phyloP scores from a whole-genome alignment of 192 early-diverging fungal genomes.

The Coemansia sp. region DNA sequence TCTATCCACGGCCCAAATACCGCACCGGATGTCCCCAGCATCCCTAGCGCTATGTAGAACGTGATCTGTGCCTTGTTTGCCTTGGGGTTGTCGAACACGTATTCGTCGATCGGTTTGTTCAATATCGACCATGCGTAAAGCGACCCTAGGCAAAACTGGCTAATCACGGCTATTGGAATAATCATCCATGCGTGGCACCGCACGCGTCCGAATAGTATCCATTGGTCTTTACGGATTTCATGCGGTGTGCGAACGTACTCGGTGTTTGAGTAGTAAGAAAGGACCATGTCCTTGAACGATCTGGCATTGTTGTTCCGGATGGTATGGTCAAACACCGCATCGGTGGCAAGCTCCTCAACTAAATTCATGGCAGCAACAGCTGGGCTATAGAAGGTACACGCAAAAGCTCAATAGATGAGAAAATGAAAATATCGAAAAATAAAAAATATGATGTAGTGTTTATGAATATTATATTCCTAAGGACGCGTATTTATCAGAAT shows the following conservation, averaged over 20 bases:
- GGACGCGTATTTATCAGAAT: too few relatives aligned
- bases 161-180: conserved; percentile 67
- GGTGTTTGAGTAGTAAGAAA: conserved; percentile 56
- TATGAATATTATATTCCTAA: too few relatives aligned
- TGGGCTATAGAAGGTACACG: background rate
- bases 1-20: conserved; percentile 81
- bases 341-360: conserved; percentile 42
- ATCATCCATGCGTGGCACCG: conserved; percentile 68
- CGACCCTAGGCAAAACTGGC: conserved; percentile 71
- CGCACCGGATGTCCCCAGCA: conserved; percentile 71
- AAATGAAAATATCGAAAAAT: too few relatives aligned
- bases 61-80: conserved; percentile 61
- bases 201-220: conserved; percentile 46
- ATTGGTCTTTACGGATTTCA: conserved; percentile 61
- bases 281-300: conserved; percentile 48
- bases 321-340: conserved; percentile 44
- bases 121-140: conserved; percentile 80
- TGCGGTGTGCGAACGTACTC: conserved; percentile 60
- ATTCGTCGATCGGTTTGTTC: conserved; percentile 68
- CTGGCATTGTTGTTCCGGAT: conserved; percentile 15
- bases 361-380: conserved; percentile 18
- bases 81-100: conserved; percentile 56
- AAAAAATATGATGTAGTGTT: too few relatives aligned
- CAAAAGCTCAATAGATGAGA: too few relatives aligned
- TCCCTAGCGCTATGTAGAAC: conserved; percentile 76